Evolutionary conservation across 1,139 yeast species (phyloP).

Genomic region (Spencermartinsiella ligniputridi): DNA sequence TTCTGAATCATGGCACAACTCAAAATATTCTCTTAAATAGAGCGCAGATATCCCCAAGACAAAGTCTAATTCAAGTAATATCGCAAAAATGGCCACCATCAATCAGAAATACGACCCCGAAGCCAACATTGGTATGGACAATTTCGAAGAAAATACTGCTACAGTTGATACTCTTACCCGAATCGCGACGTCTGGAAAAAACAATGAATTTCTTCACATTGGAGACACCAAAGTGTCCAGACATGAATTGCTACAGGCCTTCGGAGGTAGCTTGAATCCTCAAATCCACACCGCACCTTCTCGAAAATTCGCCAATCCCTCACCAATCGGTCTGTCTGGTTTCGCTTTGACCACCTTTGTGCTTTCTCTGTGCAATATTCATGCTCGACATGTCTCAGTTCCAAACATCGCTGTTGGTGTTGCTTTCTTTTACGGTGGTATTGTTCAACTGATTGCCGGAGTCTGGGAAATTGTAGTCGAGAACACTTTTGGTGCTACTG

Average conservation of each 20-base stretch:
- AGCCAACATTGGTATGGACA: neutral
- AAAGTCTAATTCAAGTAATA: too few species aligned
- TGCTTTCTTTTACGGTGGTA: conserved; percentile 85
- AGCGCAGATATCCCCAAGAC: too few species aligned
- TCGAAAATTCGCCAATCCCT: conserved; percentile 79
- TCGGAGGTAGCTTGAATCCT: conserved; percentile 68
- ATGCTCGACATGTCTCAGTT: conserved; percentile 54
- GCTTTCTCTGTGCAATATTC: conserved; percentile 58
- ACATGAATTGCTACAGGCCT: conserved; percentile 59
- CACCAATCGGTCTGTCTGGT: conserved; percentile 79
- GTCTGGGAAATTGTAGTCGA: conserved; percentile 68
- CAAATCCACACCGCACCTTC: conserved; percentile 61
- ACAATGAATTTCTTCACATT: conserved; percentile 59
- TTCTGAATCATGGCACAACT: too few species aligned
- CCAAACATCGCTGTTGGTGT: conserved; percentile 62
- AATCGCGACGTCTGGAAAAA: conserved; percentile 37
- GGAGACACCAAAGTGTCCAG: conserved; percentile 68
- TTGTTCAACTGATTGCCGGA: conserved; percentile 68
- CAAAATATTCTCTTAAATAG: too few species aligned
- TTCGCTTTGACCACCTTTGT: conserved; percentile 86
- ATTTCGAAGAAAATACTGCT: neutral
- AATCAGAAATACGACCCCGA: neutral
- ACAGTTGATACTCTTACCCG: conserved; percentile 16
- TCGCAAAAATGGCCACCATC: neutral
- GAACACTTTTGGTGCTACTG: conserved; percentile 89